A percentile compares a stretch with the other conserved stretches of the same genome.
phyloP scores from a whole-genome alignment of 495 filamentous ascomycete genomes.

The Penicillium antarcticum region DNA sequence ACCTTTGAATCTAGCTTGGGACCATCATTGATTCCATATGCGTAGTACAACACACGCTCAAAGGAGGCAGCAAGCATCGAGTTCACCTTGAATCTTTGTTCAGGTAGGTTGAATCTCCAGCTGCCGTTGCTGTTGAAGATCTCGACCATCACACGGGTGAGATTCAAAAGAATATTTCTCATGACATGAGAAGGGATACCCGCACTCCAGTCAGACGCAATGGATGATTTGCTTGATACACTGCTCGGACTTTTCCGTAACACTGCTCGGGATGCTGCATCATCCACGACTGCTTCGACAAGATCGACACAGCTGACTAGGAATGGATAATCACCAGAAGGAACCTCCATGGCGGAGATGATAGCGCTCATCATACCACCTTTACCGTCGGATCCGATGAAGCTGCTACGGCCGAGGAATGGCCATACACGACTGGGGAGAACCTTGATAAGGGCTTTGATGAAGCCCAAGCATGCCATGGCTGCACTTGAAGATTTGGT shows the following conservation, averaged over 20 bases:
- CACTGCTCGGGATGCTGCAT: conserved; percentile 69
- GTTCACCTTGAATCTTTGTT: conserved; percentile 62
- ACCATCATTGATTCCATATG: conserved; percentile 66
- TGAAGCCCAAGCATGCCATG: conserved; percentile 74
- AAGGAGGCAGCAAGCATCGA: conserved; percentile 62
- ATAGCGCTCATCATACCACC: conserved; percentile 72
- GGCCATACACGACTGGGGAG: conserved; percentile 84
- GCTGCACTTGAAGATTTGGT: conserved; percentile 57
- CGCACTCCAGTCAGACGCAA: conserved; percentile 55
- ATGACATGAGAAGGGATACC: conserved; percentile 76
- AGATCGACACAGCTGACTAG: conserved; percentile 67
- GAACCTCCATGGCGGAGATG: conserved; percentile 71
- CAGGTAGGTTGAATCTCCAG: conserved; percentile 72
- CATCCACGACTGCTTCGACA: conserved; percentile 72
- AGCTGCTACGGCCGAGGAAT: conserved; percentile 72
- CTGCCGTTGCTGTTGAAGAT: conserved; percentile 75
- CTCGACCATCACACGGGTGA: conserved; percentile 70
- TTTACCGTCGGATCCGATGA: conserved; percentile 69
- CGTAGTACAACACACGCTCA: conserved; percentile 64
- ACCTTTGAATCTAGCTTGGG: conserved; percentile 53
- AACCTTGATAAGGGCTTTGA: conserved; percentile 64
- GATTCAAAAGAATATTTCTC: conserved; percentile 65
- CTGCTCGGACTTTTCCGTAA: conserved; percentile 60
- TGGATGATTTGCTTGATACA: conserved; percentile 47
- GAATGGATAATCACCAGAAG: conserved; percentile 72